Evolutionary conservation across 2,329 filamentous ascomycete genomes (phyloP).

Genomic region (Juglanconis oblonga): DNA sequence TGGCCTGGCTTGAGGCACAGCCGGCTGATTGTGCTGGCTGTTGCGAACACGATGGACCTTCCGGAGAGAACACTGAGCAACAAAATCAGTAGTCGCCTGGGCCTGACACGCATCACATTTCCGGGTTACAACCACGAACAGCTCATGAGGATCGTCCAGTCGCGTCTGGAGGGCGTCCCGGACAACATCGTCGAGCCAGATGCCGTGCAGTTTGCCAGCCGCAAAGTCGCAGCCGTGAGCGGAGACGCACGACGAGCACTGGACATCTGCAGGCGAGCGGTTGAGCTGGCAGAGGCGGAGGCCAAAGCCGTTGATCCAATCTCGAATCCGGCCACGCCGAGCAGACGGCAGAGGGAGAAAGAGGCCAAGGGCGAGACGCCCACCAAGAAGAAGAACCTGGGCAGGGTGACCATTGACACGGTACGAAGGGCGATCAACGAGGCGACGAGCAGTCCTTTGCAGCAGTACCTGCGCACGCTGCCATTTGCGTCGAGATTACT

Average conservation of each 20-base stretch:
- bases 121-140: constrained; percentile 97
- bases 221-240: constrained; percentile 94
- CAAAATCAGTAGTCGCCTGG: constrained; percentile 91
- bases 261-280: constrained; percentile 91
- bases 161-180: constrained; percentile 83
- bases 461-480: constrained; percentile 80
- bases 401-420: constrained; percentile 83
- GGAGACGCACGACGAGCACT: constrained; percentile 89
- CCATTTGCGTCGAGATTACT: constrained; percentile 82
- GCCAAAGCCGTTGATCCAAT: constrained; percentile 34
- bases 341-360: constrained; percentile 43
- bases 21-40: constrained; percentile 89
- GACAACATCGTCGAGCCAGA: constrained; percentile 89
- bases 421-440: constrained; percentile 94
- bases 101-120: constrained; percentile 90
- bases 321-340: constrained; percentile 57
- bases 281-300: constrained; percentile 88
- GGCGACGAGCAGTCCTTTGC: constrained; percentile 86
- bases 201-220: constrained; percentile 91
- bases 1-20: constrained; percentile 93
- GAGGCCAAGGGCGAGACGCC: constrained; percentile 24
- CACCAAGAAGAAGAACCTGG: constrained; percentile 36
- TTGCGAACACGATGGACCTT: constrained; percentile 98
- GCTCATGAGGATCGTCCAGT: constrained; percentile 94
- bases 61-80: constrained; percentile 95